phyloP scores from a whole-genome alignment of 2,329 filamentous ascomycete species.

The Monosporascus sp. region DNA sequence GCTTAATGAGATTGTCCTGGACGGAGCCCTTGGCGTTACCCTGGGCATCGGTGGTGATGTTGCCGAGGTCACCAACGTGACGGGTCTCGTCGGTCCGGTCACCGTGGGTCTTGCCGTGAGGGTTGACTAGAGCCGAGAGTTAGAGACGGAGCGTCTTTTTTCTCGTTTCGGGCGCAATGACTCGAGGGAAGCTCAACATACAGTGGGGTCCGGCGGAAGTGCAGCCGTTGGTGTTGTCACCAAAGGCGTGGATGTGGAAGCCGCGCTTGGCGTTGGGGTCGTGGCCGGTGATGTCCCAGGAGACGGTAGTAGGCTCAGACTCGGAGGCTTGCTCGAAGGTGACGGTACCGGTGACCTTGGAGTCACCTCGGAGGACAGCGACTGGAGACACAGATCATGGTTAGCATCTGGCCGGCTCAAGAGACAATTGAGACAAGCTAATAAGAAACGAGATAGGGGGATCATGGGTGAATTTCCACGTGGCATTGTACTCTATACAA shows the following conservation, averaged over 20 bases:
- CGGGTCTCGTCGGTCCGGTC: constrained; percentile 75
- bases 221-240: constrained; percentile 99
- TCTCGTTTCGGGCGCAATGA: background rate
- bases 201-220: constrained; percentile 97
- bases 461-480: constrained; percentile 1
- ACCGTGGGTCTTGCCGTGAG: constrained; percentile 86
- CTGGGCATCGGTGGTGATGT: constrained; percentile 91
- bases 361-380: constrained; percentile 95
- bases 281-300: constrained; percentile 88
- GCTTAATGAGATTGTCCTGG: constrained; percentile 80
- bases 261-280: constrained; percentile 94
- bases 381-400: constrained; percentile 49
- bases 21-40: constrained; percentile 82
- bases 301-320: constrained; percentile 74
- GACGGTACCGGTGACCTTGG: constrained; percentile 88
- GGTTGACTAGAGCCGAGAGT: constrained; percentile 68
- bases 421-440: constrained; percentile 10
- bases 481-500: background rate
- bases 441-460: constrained; percentile 5
- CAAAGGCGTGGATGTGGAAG: constrained; percentile 98
- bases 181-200: constrained; percentile 41
- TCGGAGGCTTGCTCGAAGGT: constrained; percentile 91
- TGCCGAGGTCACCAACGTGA: constrained; percentile 96
- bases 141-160: constrained; percentile 6
- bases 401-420: constrained; percentile 19